phyloP scores from a whole-genome alignment of 352 stramenopile species.

The Phytophthora cryptogea region DNA sequence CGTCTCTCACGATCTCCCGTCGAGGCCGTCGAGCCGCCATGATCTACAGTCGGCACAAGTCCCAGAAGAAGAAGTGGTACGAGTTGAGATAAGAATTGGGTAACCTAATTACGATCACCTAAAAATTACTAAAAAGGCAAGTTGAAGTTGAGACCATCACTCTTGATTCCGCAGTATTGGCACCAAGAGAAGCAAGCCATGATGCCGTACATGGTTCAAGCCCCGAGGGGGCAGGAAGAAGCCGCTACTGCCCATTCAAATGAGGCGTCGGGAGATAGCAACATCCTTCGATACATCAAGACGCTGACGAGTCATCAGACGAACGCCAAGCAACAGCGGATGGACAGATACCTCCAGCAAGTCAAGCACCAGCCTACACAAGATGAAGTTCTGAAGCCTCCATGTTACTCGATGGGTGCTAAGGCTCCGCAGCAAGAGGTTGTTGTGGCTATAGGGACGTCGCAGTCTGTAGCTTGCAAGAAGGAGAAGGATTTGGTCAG shows the following conservation, averaged over 20 bases:
- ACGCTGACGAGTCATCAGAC: slow-evolving; percentile 49
- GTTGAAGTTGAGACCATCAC: slow-evolving; percentile 53
- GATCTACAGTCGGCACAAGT: slow-evolving; percentile 71
- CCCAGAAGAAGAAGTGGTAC: slow-evolving; percentile 61
- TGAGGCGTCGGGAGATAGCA: slow-evolving; percentile 30
- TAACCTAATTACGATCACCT: slow-evolving; percentile 1
- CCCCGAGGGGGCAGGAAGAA: neutral
- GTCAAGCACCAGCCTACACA: slow-evolving; percentile 23
- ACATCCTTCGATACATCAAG: slow-evolving; percentile 53
- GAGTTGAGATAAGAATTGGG: slow-evolving; percentile 19
- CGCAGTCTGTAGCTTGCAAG: neutral
- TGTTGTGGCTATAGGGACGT: neutral
- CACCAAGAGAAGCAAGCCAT: slow-evolving; percentile 16
- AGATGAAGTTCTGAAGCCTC: neutral
- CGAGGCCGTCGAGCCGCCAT: slow-evolving; percentile 63
- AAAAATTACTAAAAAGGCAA: slow-evolving; percentile 22
- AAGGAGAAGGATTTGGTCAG: neutral
- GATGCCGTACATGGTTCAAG: slow-evolving; percentile 2
- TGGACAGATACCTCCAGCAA: slow-evolving; percentile 41
- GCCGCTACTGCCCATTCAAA: neutral
- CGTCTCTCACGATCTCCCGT: slow-evolving; percentile 70
- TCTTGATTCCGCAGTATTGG: slow-evolving; percentile 36
- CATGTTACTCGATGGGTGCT: neutral
- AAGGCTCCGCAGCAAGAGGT: neutral
- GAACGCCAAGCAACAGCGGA: slow-evolving; percentile 50